A percentile compares a stretch with the other conserved stretches of the same genome.
phyloP scores from a whole-genome alignment of 345 rosid genomes.

The Schrenkiella parvula region DNA sequence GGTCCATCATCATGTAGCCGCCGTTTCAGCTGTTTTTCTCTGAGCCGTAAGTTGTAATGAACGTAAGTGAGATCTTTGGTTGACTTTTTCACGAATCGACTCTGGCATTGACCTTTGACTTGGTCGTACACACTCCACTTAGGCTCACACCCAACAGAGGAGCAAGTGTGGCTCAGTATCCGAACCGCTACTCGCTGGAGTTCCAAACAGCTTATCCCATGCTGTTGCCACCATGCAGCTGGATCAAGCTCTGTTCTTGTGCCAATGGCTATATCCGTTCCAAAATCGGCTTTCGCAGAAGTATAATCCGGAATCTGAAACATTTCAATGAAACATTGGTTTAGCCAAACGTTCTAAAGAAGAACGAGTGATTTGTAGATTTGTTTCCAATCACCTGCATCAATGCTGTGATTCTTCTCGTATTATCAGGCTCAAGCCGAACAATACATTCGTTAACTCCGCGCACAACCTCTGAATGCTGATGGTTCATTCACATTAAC shows the following conservation, averaged over 20 bases:
- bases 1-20: slow-evolving; percentile 36
- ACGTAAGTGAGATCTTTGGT: slow-evolving; percentile 61
- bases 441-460: slow-evolving; percentile 89
- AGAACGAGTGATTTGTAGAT: not conserved
- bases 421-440: slow-evolving; percentile 72
- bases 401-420: slow-evolving; percentile 71
- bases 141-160: slow-evolving; percentile 71
- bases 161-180: slow-evolving; percentile 84
- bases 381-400: slow-evolving; percentile 55
- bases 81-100: slow-evolving; percentile 47
- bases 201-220: slow-evolving; percentile 64
- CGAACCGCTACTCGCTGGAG: slow-evolving; percentile 80
- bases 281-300: slow-evolving; percentile 76
- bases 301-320: slow-evolving; percentile 75
- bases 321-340: not conserved
- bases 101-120: slow-evolving; percentile 50
- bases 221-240: slow-evolving; percentile 76
- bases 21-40: slow-evolving; percentile 49
- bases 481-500: slow-evolving; percentile 24
- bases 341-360: not conserved
- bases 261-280: slow-evolving; percentile 77
- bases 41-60: slow-evolving; percentile 69
- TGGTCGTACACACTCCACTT: slow-evolving; percentile 68
- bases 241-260: slow-evolving; percentile 87
- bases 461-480: slow-evolving; percentile 78